Conservation (phyloP, 805 yeast species). For the Brettanomyces nanus region DNA sequence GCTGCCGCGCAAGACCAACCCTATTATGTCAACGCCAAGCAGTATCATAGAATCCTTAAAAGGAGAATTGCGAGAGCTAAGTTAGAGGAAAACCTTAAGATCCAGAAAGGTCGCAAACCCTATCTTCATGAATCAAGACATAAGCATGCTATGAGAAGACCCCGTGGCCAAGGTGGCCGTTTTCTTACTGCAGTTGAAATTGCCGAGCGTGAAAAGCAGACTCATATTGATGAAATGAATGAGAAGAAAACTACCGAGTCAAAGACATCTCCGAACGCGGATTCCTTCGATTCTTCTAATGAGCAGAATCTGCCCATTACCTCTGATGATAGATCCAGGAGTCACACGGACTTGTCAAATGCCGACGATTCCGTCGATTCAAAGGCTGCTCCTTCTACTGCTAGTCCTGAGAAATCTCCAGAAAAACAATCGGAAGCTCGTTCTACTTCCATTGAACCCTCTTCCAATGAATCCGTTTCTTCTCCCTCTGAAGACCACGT, state of each 20-base stretch:
- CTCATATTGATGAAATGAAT: constrained; percentile 20
- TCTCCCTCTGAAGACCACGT: too few species aligned
- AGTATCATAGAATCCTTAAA: constrained; percentile 88
- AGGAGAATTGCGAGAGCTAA: constrained; percentile 91
- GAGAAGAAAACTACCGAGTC: constrained; percentile 1
- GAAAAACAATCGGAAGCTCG: too few species aligned
- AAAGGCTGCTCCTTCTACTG: too few species aligned
- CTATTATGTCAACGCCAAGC: constrained; percentile 95
- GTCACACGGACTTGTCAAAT: too few species aligned
- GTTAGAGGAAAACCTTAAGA: constrained; percentile 79
- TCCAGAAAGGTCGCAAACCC: constrained; percentile 85
- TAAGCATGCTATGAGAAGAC: constrained; percentile 98
- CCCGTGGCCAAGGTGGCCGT: constrained; percentile 98
- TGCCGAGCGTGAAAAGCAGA: constrained; percentile 51
- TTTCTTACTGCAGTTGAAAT: constrained; percentile 92
- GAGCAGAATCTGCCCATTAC: too few species aligned
- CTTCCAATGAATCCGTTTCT: too few species aligned
- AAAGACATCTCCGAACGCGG: constrained; percentile 1
- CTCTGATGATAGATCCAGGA: too few species aligned
- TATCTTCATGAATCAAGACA: constrained; percentile 95
- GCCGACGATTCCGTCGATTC: too few species aligned
- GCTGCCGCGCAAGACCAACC: constrained; percentile 59
- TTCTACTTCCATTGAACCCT: too few species aligned
- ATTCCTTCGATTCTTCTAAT: neutral
- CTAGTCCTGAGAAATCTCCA: too few species aligned